Percentiles rank a stretch among this genome's conserved stretches.
Evolutionary conservation across 768 basidiomycete species (phyloP).

Genomic region (Paxillus involutus): DNA sequence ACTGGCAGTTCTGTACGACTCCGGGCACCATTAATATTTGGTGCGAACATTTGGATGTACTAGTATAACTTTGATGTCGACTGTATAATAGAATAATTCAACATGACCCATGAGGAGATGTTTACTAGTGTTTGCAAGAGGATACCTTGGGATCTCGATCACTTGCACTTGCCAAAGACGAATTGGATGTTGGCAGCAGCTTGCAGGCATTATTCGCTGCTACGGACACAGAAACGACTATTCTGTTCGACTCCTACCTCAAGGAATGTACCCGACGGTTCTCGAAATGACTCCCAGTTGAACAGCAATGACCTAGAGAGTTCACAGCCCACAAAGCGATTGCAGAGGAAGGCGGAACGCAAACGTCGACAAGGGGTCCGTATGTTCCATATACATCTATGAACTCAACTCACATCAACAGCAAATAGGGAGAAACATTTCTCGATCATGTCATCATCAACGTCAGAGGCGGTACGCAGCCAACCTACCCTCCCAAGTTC

Average conservation of each 20-base stretch:
- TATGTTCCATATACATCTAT: neutral
- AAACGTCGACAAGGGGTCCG: slow-evolving; percentile 71
- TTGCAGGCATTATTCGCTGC: slow-evolving; percentile 1
- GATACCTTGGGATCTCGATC: neutral
- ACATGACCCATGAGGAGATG: neutral
- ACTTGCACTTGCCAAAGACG: neutral
- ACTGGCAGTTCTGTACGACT: neutral
- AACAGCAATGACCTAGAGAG: neutral
- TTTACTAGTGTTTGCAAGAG: neutral
- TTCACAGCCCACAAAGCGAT: slow-evolving; percentile 16
- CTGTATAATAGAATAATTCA: neutral
- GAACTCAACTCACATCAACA: slow-evolving; percentile 5
- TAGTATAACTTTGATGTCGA: neutral
- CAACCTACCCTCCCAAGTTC: neutral
- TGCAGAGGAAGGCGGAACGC: slow-evolving; percentile 67
- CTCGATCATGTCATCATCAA: slow-evolving; percentile 82
- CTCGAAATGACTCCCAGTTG: neutral
- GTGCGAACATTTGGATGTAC: neutral
- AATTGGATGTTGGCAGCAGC: slow-evolving; percentile 12
- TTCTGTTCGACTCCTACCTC: neutral
- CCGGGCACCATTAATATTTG: too few relatives aligned
- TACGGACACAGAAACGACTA: neutral
- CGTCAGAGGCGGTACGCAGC: slow-evolving; percentile 64
- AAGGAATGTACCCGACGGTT: neutral
- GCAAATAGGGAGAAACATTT: slow-evolving; percentile 67